Base-by-base conservation (phyloP, 2,329 filamentous ascomycete species). In the Talaromyces sp. region DNA sequence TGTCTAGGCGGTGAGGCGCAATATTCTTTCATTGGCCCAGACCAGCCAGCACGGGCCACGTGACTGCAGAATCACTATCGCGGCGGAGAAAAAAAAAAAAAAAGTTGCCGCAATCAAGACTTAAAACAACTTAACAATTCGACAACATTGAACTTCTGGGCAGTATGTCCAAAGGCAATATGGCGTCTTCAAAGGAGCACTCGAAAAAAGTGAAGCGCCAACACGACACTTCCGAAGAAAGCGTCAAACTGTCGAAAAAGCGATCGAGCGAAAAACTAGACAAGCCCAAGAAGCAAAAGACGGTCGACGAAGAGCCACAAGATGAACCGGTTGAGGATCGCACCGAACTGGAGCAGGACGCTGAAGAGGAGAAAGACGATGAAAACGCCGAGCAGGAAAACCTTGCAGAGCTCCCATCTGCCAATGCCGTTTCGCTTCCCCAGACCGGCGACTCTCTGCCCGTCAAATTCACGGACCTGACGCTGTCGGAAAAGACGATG, bases 401-500 rank as follows among this genome's bases (percentile, higher is more conserved):
- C 5, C 67, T 67, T 15, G 65, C 78, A 28, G 84, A 84, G 60
- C 76, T 87, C 10, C 83, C 84, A n/a, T 82, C 82, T 10, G 68
- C 74, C 63, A 72, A 75, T 47, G 67, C 80, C 15, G 81, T 88
- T 57, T 79, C 81, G 13, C 74, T 87, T 57, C 87, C 87, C 2
- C 82, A 85, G 32, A 84, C 84, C 58, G 79, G 77, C 56, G 84
- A 88, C 61, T 87, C 88, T 25, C 81, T 88, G 70, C 60, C 60
- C 1, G 58, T 57, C 4, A 86, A 87, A 57, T 96, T 97, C 72
- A 79, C 85, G 36, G 89, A 98, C 66, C 81, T 99, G 65, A 90
- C 90, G 59, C 84, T 99, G 11, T 95, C 91, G 1, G 89, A 93
- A 27, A 92, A 91, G 77, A 97, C 92, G 0, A 89, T 93, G 83